Percentiles rank a stretch among this genome's conserved stretches.
phyloP scores from a whole-genome alignment of 2,329 filamentous ascomycete species.

The Coniella vitis region DNA sequence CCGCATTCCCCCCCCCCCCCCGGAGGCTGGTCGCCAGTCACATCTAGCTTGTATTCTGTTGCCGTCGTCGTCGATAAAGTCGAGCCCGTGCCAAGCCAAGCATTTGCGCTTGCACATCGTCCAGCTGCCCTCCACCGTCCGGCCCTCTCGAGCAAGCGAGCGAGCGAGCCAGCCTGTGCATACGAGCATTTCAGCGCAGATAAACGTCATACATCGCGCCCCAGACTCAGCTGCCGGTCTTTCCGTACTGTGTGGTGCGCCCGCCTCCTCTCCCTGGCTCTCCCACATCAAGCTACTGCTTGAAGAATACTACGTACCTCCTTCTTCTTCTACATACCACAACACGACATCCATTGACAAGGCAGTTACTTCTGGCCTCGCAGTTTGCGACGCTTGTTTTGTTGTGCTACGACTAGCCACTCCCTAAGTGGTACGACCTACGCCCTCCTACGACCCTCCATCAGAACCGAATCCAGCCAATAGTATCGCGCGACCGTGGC shows the following conservation, averaged over 20 bases:
- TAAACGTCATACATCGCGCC: neutral
- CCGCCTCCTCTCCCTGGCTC: neutral
- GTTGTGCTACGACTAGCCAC: conserved; percentile 11
- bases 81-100: neutral
- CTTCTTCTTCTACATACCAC: neutral
- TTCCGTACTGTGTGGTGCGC: conserved; percentile 6
- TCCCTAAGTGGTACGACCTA: conserved; percentile 17
- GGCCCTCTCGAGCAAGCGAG: neutral
- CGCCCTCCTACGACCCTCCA: conserved; percentile 15
- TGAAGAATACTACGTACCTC: neutral
- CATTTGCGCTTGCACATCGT: neutral
- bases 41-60: neutral
- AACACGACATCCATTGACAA: conserved; percentile 5
- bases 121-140: conserved; percentile 1
- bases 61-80: conserved; percentile 2
- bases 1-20: no score
- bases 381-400: conserved; percentile 7
- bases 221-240: neutral
- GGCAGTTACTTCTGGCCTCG: neutral
- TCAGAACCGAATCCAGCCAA: conserved; percentile 17
- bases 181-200: neutral
- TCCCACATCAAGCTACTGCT: neutral
- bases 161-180: conserved; percentile 7
- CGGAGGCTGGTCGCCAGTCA: conserved; percentile 2
- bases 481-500: conserved; percentile 11